phyloP scores from a whole-genome alignment of 148 eudicot species.

The Fallopia convolvulus region DNA sequence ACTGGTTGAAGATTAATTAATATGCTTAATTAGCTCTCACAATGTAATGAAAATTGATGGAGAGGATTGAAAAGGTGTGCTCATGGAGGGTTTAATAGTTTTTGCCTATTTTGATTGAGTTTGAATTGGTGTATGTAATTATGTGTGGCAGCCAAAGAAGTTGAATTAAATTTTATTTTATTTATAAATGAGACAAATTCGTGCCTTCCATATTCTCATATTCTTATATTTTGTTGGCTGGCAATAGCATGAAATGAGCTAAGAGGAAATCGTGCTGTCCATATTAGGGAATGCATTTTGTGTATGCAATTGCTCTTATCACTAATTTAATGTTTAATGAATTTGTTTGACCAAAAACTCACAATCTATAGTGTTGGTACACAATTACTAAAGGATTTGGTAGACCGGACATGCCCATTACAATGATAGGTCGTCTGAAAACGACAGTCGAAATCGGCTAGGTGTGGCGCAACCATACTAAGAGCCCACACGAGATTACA shows the following conservation, averaged over 20 bases:
- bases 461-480: too few species aligned
- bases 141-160: constrained; percentile 7
- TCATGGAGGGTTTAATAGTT: constrained; percentile 7
- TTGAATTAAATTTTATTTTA: background rate
- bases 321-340: background rate
- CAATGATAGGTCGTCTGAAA: too few species aligned
- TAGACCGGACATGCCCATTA: too few species aligned
- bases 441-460: too few species aligned
- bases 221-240: background rate
- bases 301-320: background rate
- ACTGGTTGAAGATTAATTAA: background rate
- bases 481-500: too few species aligned
- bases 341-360: too few species aligned
- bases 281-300: background rate
- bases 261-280: constrained; percentile 7
- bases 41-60: background rate
- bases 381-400: too few species aligned
- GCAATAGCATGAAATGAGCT: background rate
- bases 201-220: constrained; percentile 9
- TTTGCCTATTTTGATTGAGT: background rate
- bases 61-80: constrained; percentile 3
- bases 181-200: background rate
- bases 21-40: background rate
- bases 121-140: background rate
- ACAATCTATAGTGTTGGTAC: too few species aligned